These are phyloP conservation scores for Aspergillus caelatus DNA, from an alignment of 2,329 filamentous ascomycete genomes.

Conservation along the genomic window DNA sequence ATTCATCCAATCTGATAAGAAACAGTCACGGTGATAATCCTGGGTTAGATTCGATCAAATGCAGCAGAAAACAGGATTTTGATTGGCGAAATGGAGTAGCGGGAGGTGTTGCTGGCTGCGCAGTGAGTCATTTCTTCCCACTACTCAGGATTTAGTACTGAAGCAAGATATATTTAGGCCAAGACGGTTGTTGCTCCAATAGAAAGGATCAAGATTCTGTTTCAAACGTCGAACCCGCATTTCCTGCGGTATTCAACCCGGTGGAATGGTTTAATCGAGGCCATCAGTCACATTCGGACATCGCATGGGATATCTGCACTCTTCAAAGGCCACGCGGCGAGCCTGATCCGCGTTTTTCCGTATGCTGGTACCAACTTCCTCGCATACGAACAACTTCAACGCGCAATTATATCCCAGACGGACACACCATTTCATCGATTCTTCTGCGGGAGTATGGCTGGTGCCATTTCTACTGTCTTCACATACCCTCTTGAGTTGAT, in stretches of 20 bases:
- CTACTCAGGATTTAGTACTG: too few relatives aligned
- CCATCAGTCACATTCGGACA: conserved; percentile 79
- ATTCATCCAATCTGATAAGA: not conserved
- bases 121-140: conserved; percentile 62
- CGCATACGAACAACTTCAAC: conserved; percentile 93
- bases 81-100: conserved; percentile 70
- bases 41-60: not conserved
- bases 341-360: conserved; percentile 89
- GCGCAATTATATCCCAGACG: conserved; percentile 72
- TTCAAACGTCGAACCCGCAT: conserved; percentile 91
- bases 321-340: conserved; percentile 93
- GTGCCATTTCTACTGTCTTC: conserved; percentile 89
- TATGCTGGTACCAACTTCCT: conserved; percentile 98
- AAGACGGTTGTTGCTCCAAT: conserved; percentile 96
- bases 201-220: conserved; percentile 97
- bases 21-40: not conserved
- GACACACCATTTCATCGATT: conserved; percentile 77
- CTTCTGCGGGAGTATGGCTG: conserved; percentile 53
- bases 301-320: conserved; percentile 73
- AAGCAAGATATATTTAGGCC: conserved; percentile 59
- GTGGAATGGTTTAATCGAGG: conserved; percentile 80
- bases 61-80: not conserved
- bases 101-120: conserved; percentile 88
- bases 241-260: conserved; percentile 91
- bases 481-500: conserved; percentile 95